Evolutionary conservation across 2,329 filamentous ascomycete genomes (phyloP), one percentile per base, ranked within the genome.

Genomic region (Pseudocercospora cruenta): DNA sequence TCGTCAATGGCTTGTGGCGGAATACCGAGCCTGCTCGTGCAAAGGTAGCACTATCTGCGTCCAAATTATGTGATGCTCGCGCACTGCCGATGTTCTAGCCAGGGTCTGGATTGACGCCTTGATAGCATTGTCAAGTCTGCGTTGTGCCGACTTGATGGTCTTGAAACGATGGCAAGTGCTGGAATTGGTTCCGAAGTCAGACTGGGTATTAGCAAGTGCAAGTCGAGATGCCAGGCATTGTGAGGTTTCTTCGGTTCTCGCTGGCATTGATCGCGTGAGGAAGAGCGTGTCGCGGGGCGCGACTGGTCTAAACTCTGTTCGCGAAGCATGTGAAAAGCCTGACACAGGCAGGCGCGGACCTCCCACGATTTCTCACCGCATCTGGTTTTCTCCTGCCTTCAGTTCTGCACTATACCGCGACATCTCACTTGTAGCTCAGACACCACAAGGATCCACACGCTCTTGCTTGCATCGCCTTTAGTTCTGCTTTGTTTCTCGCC

Each of bases 261-360:
- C 53, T 14, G 24, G 28, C 24, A 28, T 9, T 10, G 36, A 19
- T 60, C 39, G 58, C 58, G 58, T 60, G 39, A 60, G 28, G 16
- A 28, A 19, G 14, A 31, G 28, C 58, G 58, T 33, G 58, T 49
- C 58, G 58, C 36, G 36, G 58, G 58, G 58, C 54, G 54, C 47
- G 33, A 49, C 26, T 33, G 24, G 58, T 31, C 33, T 5, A 19
- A 49, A 60, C 12, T 49, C 43, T 49, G 28, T 12, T 39, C 3
- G 36, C 12, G 24, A 28, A 60, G 45, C 58, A 60, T 60, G 58
- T 60, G 58, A 60, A 60, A 60, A 9, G 45, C 16, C 58, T 60
- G 58, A 60, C 43, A 60, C 39, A 19, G 39, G 5, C 21, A 47
- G 21, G 33, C 58, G 45, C 16, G 45, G n/a, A 22, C n/a, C 45